Conservation (phyloP, 106 monocot genomes). For the Dioscorea alata region DNA sequence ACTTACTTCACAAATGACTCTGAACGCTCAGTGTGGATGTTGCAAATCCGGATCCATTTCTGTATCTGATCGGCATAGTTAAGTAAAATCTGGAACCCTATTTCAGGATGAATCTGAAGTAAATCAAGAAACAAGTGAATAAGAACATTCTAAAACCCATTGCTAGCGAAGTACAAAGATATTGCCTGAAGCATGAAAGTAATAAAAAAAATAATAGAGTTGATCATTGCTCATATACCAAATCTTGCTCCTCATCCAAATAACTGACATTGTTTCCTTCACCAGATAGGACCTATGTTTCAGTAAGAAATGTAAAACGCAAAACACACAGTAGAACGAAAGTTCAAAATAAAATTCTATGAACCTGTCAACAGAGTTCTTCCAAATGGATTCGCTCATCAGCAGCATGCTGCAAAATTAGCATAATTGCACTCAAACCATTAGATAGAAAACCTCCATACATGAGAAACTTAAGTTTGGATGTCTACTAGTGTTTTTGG, state of each 20-base stretch:
- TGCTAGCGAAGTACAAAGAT: too few relatives aligned
- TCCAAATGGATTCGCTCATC: slow-evolving; percentile 97
- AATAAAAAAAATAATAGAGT: background rate
- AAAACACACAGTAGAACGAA: background rate
- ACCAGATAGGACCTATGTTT: slow-evolving; percentile 65
- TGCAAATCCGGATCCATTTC: slow-evolving; percentile 92
- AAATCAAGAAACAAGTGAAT: background rate
- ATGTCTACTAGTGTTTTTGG: too few relatives aligned
- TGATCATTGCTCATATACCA: slow-evolving; percentile 43
- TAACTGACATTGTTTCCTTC: slow-evolving; percentile 51
- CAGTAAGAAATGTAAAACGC: slow-evolving; percentile 1
- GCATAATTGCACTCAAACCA: background rate
- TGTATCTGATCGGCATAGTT: slow-evolving; percentile 75
- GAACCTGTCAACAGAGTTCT: slow-evolving; percentile 81
- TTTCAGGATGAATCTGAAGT: slow-evolving; percentile 79
- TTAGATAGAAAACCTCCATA: too few relatives aligned
- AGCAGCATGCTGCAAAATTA: slow-evolving; percentile 81
- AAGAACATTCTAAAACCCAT: too few relatives aligned
- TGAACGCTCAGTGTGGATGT: slow-evolving; percentile 23
- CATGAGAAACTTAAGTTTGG: too few relatives aligned
- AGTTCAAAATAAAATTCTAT: background rate
- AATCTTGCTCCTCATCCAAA: slow-evolving; percentile 64
- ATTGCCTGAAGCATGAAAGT: background rate
- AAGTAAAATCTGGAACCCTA: slow-evolving; percentile 72
- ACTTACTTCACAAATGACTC: slow-evolving; percentile 70